Base-by-base conservation (phyloP, 2,329 filamentous ascomycete species). In the Talaromyces sp. region DNA sequence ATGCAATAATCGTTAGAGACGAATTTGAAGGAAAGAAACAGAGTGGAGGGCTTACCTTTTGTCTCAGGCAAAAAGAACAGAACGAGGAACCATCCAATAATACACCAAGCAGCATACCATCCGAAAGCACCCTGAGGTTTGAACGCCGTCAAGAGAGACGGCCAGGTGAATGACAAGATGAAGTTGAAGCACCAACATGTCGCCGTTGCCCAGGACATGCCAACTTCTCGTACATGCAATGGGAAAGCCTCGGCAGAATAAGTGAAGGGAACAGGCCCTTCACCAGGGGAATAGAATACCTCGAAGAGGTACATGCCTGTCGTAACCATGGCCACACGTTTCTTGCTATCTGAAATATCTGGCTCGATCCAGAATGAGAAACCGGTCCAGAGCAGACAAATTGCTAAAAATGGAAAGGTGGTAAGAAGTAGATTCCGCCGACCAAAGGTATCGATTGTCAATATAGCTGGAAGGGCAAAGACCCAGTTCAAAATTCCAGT, bases 361-460 rank as follows among this genome's bases (percentile, higher is more conserved):
- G 59, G 66, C 59, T 71, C 77, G 45, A 81, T 79, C 69, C 73
- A 80, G 67, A 81, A 81, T 2, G 75, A 78, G 61, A 80, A 80
- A 1, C 79, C 79, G 0, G 78, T 74, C 68, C 78, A 80, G 55
- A 80, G 70, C 0, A 80, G 67, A 53, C 71, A 76, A 39, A 78
- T 67, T 5, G 73, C 72, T 76, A 88, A 84, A 41, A 86, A 75
- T 0, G 85, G 84, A 64, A 87, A 86, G 0, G 84, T 88, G 6
- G 80, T 79, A 1, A 87, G 73, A 1, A 87, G 75, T 5, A 88
- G 74, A 61, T 84, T 85, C 4, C 85, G 78, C 1, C 86, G 79
- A 5, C 85, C 86, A 64, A 83, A 87, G 0, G 80, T 85, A 66
- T 88, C 85, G 55, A 88, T 87, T 0, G 84, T 87, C 64, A 84